These are phyloP conservation scores for Trifolium subterraneum DNA, from an alignment of 306 rosid genomes.

Conservation along the genomic window DNA sequence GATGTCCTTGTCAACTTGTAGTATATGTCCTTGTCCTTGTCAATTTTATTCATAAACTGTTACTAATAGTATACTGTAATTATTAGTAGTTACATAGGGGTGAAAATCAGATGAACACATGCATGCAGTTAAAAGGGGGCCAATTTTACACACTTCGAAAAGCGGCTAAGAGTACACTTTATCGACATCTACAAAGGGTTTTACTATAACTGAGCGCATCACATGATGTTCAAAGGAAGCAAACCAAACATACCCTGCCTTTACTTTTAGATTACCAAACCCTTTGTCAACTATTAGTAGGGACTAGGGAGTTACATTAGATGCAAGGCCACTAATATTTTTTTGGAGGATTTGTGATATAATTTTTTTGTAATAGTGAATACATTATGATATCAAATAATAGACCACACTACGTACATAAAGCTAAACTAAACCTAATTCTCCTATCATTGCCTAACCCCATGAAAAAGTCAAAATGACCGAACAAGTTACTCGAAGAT, in stretches of 20 bases:
- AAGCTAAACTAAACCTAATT: no score
- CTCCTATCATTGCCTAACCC: no score
- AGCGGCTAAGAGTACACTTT: slow-evolving; percentile 73
- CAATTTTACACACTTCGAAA: slow-evolving; percentile 55
- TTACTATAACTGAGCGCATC: slow-evolving; percentile 53
- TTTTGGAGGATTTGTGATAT: no score
- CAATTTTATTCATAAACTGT: slow-evolving; percentile 1
- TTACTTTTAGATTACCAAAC: slow-evolving; percentile 7
- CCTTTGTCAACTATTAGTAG: neutral
- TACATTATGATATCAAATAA: no score
- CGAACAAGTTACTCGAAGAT: no score
- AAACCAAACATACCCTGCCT: slow-evolving; percentile 42
- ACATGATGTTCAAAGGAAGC: slow-evolving; percentile 65
- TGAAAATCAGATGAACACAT: neutral
- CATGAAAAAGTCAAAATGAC: no score
- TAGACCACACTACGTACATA: no score
- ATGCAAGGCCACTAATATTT: no score
- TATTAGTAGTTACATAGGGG: neutral
- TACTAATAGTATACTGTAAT: neutral
- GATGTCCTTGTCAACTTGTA: neutral
- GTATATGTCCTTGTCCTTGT: no score
- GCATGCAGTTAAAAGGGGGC: slow-evolving; percentile 52
- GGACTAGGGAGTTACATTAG: no score
- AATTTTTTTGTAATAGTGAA: no score
- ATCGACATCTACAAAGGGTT: slow-evolving; percentile 77